Percentiles rank a stretch among this genome's conserved stretches.
Evolutionary conservation across 495 filamentous ascomycete genomes (phyloP).

Genomic region (Penicillium coffeae): DNA sequence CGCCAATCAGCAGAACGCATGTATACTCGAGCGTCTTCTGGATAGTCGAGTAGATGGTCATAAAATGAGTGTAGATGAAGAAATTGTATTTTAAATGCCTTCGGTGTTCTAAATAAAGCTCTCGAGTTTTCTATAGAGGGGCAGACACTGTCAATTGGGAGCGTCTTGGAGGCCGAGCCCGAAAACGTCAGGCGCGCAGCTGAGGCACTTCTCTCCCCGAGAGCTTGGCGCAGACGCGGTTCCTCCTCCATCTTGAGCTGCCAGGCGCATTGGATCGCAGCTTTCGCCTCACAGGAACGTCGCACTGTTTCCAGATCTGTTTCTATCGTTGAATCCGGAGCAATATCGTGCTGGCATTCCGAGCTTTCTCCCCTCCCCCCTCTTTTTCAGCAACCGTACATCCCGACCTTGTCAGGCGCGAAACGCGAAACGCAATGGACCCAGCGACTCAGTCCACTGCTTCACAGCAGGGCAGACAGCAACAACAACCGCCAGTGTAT

Average conservation of each 20-base stretch:
- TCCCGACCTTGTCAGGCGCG: conserved; percentile 2
- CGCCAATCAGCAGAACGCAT: neutral
- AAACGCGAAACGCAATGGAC: conserved; percentile 47
- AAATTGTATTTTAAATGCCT: too few species aligned
- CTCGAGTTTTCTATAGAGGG: too few species aligned
- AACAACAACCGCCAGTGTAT: conserved; percentile 52
- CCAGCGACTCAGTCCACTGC: conserved; percentile 49
- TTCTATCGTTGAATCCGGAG: neutral
- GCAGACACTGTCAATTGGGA: too few species aligned
- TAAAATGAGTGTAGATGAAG: too few species aligned
- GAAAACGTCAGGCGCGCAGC: conserved; percentile 24
- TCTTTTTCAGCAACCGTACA: too few species aligned
- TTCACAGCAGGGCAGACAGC: conserved; percentile 55
- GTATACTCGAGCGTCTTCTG: too few species aligned
- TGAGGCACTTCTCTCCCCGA: conserved; percentile 10
- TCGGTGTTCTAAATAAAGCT: too few species aligned
- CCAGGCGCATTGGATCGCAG: neutral
- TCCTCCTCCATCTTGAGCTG: conserved; percentile 3
- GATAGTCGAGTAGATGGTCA: too few species aligned
- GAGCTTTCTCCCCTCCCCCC: neutral
- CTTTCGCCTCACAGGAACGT: neutral
- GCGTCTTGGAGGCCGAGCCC: conserved; percentile 3
- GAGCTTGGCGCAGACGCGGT: conserved; percentile 21
- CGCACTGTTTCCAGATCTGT: neutral
- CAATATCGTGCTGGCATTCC: too few species aligned